Percentiles rank a stretch among this genome's conserved stretches.
Evolutionary conservation across 176 grass and related monocot genomes (phyloP).

Genomic region (Oryza australiensis): DNA sequence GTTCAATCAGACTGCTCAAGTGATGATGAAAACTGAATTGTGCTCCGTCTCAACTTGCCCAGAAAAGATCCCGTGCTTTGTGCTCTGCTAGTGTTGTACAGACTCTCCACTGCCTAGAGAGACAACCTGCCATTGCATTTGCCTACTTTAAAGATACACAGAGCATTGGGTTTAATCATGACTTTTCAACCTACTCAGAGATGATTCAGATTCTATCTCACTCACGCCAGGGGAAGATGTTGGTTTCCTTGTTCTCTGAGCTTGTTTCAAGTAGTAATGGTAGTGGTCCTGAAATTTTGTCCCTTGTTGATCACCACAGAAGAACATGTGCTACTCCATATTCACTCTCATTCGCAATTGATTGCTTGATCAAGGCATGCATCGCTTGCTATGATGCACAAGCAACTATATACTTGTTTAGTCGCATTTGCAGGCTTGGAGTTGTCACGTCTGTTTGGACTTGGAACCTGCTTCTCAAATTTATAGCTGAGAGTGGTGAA

Average conservation of each 20-base stretch:
- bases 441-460: constrained; percentile 48
- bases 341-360: constrained; percentile 31
- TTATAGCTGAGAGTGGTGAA: constrained; percentile 32
- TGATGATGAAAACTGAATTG: constrained; percentile 40
- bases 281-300: constrained; percentile 31
- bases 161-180: constrained; percentile 60
- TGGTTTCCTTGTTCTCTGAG: constrained; percentile 53
- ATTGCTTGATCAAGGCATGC: constrained; percentile 67
- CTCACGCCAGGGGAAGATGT: constrained; percentile 36
- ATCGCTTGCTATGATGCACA: constrained; percentile 17
- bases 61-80: background rate
- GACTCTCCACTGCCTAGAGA: constrained; percentile 42
- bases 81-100: constrained; percentile 41
- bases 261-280: constrained; percentile 27
- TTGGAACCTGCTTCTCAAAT: constrained; percentile 59
- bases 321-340: background rate
- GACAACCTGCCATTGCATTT: constrained; percentile 45
- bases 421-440: constrained; percentile 44
- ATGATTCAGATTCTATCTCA: constrained; percentile 49
- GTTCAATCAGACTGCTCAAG: constrained; percentile 44
- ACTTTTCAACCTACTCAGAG: constrained; percentile 50
- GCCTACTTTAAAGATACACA: constrained; percentile 61
- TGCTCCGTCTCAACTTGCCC: background rate
- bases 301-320: constrained; percentile 46
- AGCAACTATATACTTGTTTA: constrained; percentile 44